These are phyloP conservation scores for Castanospermum australe DNA, from an alignment of 306 rosid species.

Conservation along the genomic window DNA sequence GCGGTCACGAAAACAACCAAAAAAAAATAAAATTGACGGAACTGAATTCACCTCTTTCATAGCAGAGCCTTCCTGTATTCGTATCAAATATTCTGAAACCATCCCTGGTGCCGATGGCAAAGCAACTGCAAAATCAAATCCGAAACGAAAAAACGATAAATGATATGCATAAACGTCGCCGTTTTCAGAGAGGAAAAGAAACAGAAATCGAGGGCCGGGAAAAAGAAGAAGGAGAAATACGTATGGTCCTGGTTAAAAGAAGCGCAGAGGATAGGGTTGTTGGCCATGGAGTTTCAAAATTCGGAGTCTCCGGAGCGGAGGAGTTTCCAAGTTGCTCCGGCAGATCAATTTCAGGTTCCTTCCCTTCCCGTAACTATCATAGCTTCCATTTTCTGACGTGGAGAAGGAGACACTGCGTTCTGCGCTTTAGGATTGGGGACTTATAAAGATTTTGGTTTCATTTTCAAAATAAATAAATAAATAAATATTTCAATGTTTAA, in stretches of 20 bases:
- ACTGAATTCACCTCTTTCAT: conserved; percentile 55
- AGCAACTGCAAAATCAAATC: conserved; percentile 54
- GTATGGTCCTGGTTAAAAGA: conserved; percentile 94
- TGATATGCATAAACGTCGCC: not conserved
- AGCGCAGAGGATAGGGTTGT: conserved; percentile 71
- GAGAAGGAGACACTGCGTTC: no score
- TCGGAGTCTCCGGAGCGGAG: not conserved
- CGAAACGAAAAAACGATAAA: not conserved
- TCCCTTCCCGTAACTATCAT: not conserved
- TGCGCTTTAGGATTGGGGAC: no score
- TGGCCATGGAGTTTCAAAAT: conserved; percentile 50
- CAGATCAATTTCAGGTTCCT: not conserved
- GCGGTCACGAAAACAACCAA: not conserved
- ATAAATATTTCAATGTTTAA: no score
- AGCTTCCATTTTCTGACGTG: not conserved
- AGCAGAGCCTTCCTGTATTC: conserved; percentile 72
- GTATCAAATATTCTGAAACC: conserved; percentile 85
- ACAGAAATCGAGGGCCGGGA: not conserved
- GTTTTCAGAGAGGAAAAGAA: not conserved
- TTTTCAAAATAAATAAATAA: no score
- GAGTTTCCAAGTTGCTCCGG: not conserved
- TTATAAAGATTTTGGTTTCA: no score
- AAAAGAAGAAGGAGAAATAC: no score
- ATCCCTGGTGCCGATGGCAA: conserved; percentile 78
- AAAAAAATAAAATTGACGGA: not conserved